phyloP scores from a whole-genome alignment of 352 stramenopile genomes.

The Globisporangium okanoganense region DNA sequence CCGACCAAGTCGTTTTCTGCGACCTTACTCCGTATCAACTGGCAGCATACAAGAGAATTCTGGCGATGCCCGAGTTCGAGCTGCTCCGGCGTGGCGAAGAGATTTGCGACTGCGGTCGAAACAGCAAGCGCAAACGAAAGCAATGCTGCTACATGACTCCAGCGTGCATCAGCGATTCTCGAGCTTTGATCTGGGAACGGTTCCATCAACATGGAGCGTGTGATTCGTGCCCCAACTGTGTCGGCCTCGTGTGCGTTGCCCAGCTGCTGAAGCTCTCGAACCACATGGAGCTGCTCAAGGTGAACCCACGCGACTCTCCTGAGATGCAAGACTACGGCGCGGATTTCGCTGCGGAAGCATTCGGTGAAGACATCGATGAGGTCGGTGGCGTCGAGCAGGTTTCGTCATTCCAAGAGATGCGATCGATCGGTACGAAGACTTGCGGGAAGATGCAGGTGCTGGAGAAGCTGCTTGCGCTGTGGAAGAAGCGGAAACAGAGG shows the following conservation, averaged over 20 bases:
- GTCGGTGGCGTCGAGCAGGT: constrained; percentile 62
- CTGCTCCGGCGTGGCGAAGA: constrained; percentile 60
- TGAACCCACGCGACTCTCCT: constrained; percentile 48
- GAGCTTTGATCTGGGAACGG: constrained; percentile 53
- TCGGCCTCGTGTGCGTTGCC: constrained; percentile 65
- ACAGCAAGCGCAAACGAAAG: constrained; percentile 54
- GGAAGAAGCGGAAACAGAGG: constrained; percentile 60
- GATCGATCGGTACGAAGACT: constrained; percentile 55
- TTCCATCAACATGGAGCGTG: constrained; percentile 55
- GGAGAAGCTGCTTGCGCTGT: constrained; percentile 61
- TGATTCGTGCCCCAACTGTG: constrained; percentile 63
- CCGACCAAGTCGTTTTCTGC: constrained; percentile 79
- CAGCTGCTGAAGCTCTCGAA: constrained; percentile 79
- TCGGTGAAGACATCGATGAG: constrained; percentile 46
- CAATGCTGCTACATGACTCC: constrained; percentile 62
- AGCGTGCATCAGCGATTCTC: constrained; percentile 7
- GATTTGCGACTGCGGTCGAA: constrained; percentile 56
- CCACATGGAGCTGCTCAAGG: constrained; percentile 76
- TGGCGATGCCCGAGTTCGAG: constrained; percentile 71
- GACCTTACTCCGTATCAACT: constrained; percentile 71
- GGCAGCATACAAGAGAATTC: constrained; percentile 61
- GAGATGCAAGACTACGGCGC: constrained; percentile 54
- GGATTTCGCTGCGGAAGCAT: constrained; percentile 51
- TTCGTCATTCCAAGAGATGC: constrained; percentile 50
- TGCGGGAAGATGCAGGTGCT: constrained; percentile 82